Percentiles rank a stretch among this genome's conserved stretches.
Conservation (phyloP, 225 moss, liverwort and hornwort genomes). For the Sphagnum contortum region DNA sequence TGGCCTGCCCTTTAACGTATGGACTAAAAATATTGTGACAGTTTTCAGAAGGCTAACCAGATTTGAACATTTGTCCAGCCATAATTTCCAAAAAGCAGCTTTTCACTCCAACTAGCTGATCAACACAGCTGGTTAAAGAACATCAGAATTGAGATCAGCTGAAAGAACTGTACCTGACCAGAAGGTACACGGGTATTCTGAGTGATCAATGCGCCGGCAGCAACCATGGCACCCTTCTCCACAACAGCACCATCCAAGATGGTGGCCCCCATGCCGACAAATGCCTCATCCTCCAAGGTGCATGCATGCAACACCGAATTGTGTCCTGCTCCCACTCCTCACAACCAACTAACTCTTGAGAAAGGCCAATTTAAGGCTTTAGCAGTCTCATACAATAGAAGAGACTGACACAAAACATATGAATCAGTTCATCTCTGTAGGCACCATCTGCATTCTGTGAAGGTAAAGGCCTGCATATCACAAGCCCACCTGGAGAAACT, state of each 20-base stretch:
- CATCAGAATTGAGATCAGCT: too few species aligned
- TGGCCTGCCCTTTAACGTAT: too few species aligned
- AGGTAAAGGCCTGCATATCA: not conserved
- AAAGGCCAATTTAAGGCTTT: conserved; percentile 1
- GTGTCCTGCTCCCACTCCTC: conserved; percentile 51
- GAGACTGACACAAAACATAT: not conserved
- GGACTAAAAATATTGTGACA: too few species aligned
- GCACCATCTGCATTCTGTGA: not conserved
- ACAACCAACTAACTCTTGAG: conserved; percentile 4
- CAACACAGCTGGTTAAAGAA: too few species aligned
- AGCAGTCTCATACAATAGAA: too few species aligned
- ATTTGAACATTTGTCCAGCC: too few species aligned
- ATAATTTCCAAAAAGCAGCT: too few species aligned
- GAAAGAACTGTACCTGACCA: conserved; percentile 47
- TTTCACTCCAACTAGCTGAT: too few species aligned
- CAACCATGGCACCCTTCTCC: conserved; percentile 85
- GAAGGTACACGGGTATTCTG: conserved; percentile 63
- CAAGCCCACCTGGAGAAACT: too few species aligned
- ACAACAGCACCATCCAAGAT: conserved; percentile 83
- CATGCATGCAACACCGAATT: conserved; percentile 82
- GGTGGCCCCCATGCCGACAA: conserved; percentile 97
- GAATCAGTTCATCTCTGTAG: not conserved
- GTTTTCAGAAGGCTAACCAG: too few species aligned
- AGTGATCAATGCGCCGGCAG: conserved; percentile 72
- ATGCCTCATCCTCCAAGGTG: conserved; percentile 84